Evolutionary conservation across 257 asterid species (phyloP), one percentile per base, ranked within the genome.

Genomic region (Paraleonurus japonicus): DNA sequence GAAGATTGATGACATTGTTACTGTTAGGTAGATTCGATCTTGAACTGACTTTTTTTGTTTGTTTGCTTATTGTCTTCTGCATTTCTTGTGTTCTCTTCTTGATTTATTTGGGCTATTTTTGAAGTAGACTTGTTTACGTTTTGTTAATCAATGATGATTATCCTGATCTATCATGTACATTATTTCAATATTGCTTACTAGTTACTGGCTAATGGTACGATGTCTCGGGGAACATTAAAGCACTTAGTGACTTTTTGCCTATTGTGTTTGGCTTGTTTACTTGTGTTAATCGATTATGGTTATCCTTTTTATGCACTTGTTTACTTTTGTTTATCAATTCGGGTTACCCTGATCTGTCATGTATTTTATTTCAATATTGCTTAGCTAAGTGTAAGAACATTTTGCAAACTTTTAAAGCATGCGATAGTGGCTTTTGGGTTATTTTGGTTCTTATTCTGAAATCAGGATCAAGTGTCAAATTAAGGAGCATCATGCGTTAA

Each of bases 1-100:
- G 92, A 95, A 95, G 96, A 95, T 95, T 63, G 99, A 95, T 63
- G 99, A 95, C 82, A 89, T 95, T 61, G 99, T 95, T 74, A 89
- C 98, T 2, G 99, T 95, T 83, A 86, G 98, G 96, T 95, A 92
- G 88, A 86, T 45, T 61, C 67, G 58, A 43, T 73, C 61, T 35
- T 35, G 43, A 35, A 35, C 15, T 22, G 57, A 30, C 57, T 41
- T 61, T 33, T 64, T 53, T n/a, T n/a, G n/a, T 65, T 78, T 74
- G 45, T 11, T 62, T 60, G 67, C 30, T 8, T 73, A 61, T 67
- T 79, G 43, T 70, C 51, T 54, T 71, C 72, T 74, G 72, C 55
- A 22, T 65, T 73, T 67, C 17, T 60, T 72, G 74, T 61, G 81
- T 70, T 71, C 47, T 63, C 76, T 59, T 68, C 69, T 68, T 41